Percentiles rank a stretch among this genome's conserved stretches.
Evolutionary conservation across 2,329 filamentous ascomycete species (phyloP).

Genomic region (Aquanectria penicillioides): DNA sequence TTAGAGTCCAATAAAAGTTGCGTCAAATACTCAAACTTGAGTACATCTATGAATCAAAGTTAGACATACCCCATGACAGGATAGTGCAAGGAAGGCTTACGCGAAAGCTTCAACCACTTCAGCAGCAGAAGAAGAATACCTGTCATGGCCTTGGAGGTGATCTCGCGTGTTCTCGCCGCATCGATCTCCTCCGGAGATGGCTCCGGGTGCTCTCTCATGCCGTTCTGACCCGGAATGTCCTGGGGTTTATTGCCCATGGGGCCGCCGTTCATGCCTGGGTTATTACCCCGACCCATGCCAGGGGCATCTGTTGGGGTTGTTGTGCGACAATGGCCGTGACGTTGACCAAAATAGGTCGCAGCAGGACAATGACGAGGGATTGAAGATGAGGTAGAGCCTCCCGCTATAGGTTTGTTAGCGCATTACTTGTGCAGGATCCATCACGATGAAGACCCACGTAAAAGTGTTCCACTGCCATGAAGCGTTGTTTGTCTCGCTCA

Average conservation of each 20-base stretch:
- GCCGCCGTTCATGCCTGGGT: slow-evolving; percentile 53
- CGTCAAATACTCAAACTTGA: slow-evolving; percentile 96
- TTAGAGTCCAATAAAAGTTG: slow-evolving; percentile 95
- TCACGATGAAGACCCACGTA: slow-evolving; percentile 75
- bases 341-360: slow-evolving; percentile 88
- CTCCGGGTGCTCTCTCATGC: slow-evolving; percentile 54
- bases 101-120: slow-evolving; percentile 97
- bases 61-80: background rate
- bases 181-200: slow-evolving; percentile 80
- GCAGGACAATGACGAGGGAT: slow-evolving; percentile 89
- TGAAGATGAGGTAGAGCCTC: slow-evolving; percentile 86
- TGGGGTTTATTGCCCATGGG: slow-evolving; percentile 44
- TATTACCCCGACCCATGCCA: slow-evolving; percentile 52
- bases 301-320: slow-evolving; percentile 59
- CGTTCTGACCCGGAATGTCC: slow-evolving; percentile 46
- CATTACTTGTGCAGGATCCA: background rate
- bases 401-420: slow-evolving; percentile 58
- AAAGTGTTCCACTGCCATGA: slow-evolving; percentile 81
- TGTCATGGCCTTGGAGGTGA: slow-evolving; percentile 91
- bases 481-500: slow-evolving; percentile 68
- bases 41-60: slow-evolving; percentile 69
- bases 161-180: slow-evolving; percentile 82
- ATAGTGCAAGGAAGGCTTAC: slow-evolving; percentile 64
- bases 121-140: slow-evolving; percentile 86
- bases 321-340: slow-evolving; percentile 84